Conservation (phyloP, 768 basidiomycete species). For the Tremella mesenterica region DNA sequence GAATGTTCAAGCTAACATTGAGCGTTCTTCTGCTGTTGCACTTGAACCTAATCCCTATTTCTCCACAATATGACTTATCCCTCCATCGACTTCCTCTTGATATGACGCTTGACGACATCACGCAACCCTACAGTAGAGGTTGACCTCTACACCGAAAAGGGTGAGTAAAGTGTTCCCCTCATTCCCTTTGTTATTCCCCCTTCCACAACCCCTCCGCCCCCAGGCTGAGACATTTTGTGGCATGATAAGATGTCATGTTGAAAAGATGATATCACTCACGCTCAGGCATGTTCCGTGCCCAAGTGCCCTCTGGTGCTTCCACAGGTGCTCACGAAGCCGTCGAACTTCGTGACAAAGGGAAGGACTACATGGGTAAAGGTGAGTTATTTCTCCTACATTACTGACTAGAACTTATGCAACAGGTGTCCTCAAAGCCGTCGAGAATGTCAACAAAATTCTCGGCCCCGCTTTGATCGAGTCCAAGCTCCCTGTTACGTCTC, state of each 20-base stretch:
- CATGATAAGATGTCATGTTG: neutral
- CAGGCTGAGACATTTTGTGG: neutral
- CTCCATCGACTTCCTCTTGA: too few species aligned
- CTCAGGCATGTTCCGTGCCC: slow-evolving; percentile 79
- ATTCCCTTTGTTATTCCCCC: neutral
- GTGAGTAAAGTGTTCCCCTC: slow-evolving; percentile 46
- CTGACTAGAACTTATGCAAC: neutral
- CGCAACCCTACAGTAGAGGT: slow-evolving; percentile 70
- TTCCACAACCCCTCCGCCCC: neutral
- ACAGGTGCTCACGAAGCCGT: slow-evolving; percentile 98
- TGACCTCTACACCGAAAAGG: slow-evolving; percentile 78
- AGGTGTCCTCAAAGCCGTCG: slow-evolving; percentile 90
- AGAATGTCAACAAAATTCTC: slow-evolving; percentile 86
- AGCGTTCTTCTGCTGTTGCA: too few species aligned
- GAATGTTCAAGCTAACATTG: too few species aligned
- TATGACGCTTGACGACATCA: slow-evolving; percentile 25
- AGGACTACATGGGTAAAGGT: slow-evolving; percentile 96
- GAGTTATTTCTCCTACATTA: slow-evolving; percentile 26
- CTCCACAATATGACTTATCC: too few species aligned
- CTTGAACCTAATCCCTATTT: too few species aligned
- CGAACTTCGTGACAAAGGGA: slow-evolving; percentile 95
- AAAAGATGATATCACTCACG: too few species aligned
- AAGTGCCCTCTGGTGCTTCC: slow-evolving; percentile 96
- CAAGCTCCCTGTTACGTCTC: slow-evolving; percentile 70
- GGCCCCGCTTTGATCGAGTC: slow-evolving; percentile 80